Conservation (phyloP, 2,329 filamentous ascomycete genomes). For the Fusarium heterosporum region DNA sequence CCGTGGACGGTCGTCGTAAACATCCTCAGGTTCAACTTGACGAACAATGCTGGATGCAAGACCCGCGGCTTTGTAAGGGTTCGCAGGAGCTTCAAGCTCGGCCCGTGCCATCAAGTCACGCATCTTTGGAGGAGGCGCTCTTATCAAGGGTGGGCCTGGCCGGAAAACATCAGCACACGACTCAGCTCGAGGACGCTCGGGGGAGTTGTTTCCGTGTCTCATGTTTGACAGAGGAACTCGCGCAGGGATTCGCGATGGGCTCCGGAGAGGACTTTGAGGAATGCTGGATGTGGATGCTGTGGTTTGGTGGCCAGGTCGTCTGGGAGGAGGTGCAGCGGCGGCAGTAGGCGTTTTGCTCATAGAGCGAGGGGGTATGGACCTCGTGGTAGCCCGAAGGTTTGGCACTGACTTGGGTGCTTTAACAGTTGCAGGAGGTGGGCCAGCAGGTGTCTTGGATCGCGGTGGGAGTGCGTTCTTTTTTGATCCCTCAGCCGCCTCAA, state of each 20-base stretch:
- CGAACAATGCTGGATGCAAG: constrained; percentile 68
- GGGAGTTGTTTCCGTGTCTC: constrained; percentile 80
- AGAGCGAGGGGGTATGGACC: constrained; percentile 53
- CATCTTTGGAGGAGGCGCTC: constrained; percentile 91
- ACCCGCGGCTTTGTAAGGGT: constrained; percentile 61
- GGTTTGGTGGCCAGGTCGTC: constrained; percentile 45
- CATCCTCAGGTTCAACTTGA: constrained; percentile 80
- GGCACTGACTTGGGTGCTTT: constrained; percentile 53
- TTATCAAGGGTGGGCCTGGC: constrained; percentile 64
- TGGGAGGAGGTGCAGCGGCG: constrained; percentile 42
- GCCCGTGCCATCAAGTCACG: constrained; percentile 74
- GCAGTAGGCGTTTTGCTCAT: constrained; percentile 68
- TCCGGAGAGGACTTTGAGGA: constrained; percentile 50
- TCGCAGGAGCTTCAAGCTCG: constrained; percentile 63
- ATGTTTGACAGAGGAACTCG: constrained; percentile 77
- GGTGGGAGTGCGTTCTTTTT: constrained; percentile 64
- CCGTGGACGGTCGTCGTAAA: constrained; percentile 76
- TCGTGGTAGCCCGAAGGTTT: constrained; percentile 43
- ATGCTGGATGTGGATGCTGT: constrained; percentile 40
- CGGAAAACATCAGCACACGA: constrained; percentile 61
- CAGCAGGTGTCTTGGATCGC: constrained; percentile 80
- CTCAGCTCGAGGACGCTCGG: constrained; percentile 71
- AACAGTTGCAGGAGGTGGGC: constrained; percentile 61
- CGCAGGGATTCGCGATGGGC: constrained; percentile 70
- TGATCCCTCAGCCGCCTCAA: constrained; percentile 71